Evolutionary conservation across 2,329 filamentous ascomycete genomes (phyloP), one percentile per base, ranked within the genome.

Genomic region (Didymosphaeria variabile): DNA sequence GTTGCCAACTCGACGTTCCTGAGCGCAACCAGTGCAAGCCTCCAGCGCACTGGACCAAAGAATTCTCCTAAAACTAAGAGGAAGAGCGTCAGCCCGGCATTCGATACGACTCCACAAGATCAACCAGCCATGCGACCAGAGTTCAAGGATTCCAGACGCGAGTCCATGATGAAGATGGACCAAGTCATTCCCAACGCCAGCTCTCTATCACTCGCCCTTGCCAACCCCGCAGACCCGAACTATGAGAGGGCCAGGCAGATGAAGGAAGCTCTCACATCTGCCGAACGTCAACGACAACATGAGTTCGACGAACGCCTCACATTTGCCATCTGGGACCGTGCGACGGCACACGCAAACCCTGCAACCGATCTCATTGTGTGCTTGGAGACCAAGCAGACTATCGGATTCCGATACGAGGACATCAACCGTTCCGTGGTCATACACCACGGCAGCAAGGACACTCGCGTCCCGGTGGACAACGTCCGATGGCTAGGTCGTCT

Each of bases 1-100:
- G 94, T 94, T 1, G 95, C 95, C 56, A 99, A 98, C 78, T 95
- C 93, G 46, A 94, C 91, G 61, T 97, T 98, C 80, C 94, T 99
- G 89, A 91, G 89, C 29, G 91, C 93, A 3, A 97, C 94, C 0
- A 96, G 91, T 76, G 92, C 91, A 53, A 94, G 91, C 64, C 89
- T 97, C 64, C 75, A 77, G 54, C 70, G 75, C n/a, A 73, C 74
- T 44, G 74, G 72, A 6, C 92, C 67, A 68, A 81, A 71, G 90
- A 91, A 78, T 83, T 71, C 76, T 5, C 74, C 76, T 7, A 78
- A 77, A 56, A 70, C 71, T 2, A 72, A 68, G 58, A 70, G 74
- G 62, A 73, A 75, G 64, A 74, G 67, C 66, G 66, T 67, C 26
- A 59, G 61, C 40, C 69, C 74, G 19, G 55, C 61, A 42, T 34